phyloP scores from a whole-genome alignment of 768 basidiomycete genomes.

The Flagelloscypha sp. region DNA sequence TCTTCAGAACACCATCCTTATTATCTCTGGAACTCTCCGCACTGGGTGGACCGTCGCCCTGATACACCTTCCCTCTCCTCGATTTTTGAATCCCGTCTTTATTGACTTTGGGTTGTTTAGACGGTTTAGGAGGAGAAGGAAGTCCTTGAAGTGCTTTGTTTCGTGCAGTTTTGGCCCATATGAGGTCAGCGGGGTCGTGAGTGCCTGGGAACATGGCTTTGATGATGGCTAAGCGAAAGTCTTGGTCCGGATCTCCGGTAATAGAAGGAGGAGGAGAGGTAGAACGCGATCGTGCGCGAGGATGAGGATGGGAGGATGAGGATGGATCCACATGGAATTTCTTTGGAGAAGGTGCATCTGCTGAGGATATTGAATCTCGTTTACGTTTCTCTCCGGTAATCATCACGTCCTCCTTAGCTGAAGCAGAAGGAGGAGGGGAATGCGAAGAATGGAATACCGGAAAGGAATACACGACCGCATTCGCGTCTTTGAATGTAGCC shows the following conservation, averaged over 20 bases:
- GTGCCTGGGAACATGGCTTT: constrained; percentile 33
- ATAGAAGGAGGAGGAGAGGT: no score
- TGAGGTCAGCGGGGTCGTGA: no score
- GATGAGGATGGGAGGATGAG: constrained; percentile 12
- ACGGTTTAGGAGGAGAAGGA: no score
- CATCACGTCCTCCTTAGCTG: constrained; percentile 6
- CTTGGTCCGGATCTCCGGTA: no score
- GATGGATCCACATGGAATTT: not conserved
- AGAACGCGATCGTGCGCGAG: constrained; percentile 19
- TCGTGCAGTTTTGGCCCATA: no score
- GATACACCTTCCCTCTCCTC: no score
- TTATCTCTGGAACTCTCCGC: no score
- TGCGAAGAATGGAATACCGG: constrained; percentile 20
- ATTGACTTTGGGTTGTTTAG: constrained; percentile 5
- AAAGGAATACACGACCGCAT: constrained; percentile 43
- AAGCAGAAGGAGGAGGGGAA: constrained; percentile 4
- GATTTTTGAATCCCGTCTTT: no score
- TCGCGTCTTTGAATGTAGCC: constrained; percentile 40
- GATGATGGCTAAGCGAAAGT: no score
- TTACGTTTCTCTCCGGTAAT: constrained; percentile 10
- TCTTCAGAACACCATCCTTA: no score
- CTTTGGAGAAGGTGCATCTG: constrained; percentile 3
- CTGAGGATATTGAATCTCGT: constrained; percentile 8
- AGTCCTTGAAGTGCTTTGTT: constrained; percentile 7
- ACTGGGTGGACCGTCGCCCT: no score